Base-by-base conservation (phyloP, 331 rosid genomes). In the Rosa hybrid region DNA sequence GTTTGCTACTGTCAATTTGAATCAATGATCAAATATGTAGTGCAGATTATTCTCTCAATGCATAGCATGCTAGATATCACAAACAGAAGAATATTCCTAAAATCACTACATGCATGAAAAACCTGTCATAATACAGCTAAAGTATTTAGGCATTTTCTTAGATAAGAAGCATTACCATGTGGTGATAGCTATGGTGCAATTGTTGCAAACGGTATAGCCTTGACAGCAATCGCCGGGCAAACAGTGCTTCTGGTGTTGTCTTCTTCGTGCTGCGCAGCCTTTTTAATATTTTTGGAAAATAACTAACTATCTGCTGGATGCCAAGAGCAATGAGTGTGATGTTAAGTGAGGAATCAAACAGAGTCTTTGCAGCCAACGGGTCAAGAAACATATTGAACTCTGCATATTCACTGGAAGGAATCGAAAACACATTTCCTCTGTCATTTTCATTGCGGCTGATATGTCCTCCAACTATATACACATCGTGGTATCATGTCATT, bases 331-430 rank as follows among this genome's bases (percentile, higher is more conserved):
- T 77, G 68, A 95, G 91, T 46, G 88, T 91, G 84, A 93, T 86
- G 70, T 87, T 84, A 34, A 90, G 81, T 44, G 71, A 39, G 6
- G 99, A 95, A 71, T 87, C 82, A 30, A 91, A 85, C 38, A 95
- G 91, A 0, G 78, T 77, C 71, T 88, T 91, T 72, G 98, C 97
- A 74, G 97, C 98, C 23, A 88, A 65, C 38, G 99, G 99, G 73
- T 95, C 98, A 59, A 95, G 87, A 70, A 90, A 93, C 93, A 95
- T 89, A 48, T 95, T 93, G 90, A 93, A 89, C 78, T 93, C 99
- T 69, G 96, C 94, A 84, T 88, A 88, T 73, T 76, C 38, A 74
- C 92, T 90, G 21, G 97, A 91, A 45, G 98, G 93, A 80, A 88
- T 76, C n/a, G 94, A 78, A 72, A 93, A 95, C 54, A 93, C 71